phyloP scores from a whole-genome alignment of 352 stramenopile genomes.

The Phytophthora citricola region DNA sequence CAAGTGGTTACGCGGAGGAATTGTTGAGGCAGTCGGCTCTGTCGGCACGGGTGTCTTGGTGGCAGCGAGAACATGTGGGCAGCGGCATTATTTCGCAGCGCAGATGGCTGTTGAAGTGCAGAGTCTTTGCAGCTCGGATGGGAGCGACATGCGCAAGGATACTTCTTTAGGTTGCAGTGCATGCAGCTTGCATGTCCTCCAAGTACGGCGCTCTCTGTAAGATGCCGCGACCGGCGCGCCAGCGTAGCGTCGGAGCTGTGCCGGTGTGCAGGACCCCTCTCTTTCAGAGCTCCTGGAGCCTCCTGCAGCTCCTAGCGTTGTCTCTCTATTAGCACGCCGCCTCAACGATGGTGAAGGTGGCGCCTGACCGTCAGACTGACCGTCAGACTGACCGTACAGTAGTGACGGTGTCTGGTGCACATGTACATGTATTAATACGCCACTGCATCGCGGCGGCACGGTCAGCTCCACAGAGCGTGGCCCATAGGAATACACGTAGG shows the following conservation, averaged over 20 bases:
- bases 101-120: constrained; percentile 12
- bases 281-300: not conserved
- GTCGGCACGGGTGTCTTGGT: not conserved
- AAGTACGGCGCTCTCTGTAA: constrained; percentile 1
- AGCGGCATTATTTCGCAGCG: constrained; percentile 13
- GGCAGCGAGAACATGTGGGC: constrained; percentile 10
- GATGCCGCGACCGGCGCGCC: not conserved
- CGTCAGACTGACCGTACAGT: not conserved
- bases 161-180: not conserved
- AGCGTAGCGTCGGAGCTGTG: not conserved
- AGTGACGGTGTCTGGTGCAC: too few relatives aligned
- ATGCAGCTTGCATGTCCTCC: not conserved
- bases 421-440: too few relatives aligned
- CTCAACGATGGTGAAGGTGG: constrained; percentile 19
- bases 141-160: constrained; percentile 11
- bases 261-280: too few relatives aligned
- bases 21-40: constrained; percentile 4
- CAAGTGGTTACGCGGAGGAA: constrained; percentile 2
- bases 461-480: not conserved
- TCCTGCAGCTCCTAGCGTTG: constrained; percentile 7
- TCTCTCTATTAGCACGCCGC: constrained; percentile 5
- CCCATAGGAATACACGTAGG: constrained; percentile 4
- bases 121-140: constrained; percentile 3
- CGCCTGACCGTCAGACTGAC: constrained; percentile 1
- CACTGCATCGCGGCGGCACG: too few relatives aligned